phyloP scores from a whole-genome alignment of 257 asterid genomes.

The Solanum corneliomulleri region DNA sequence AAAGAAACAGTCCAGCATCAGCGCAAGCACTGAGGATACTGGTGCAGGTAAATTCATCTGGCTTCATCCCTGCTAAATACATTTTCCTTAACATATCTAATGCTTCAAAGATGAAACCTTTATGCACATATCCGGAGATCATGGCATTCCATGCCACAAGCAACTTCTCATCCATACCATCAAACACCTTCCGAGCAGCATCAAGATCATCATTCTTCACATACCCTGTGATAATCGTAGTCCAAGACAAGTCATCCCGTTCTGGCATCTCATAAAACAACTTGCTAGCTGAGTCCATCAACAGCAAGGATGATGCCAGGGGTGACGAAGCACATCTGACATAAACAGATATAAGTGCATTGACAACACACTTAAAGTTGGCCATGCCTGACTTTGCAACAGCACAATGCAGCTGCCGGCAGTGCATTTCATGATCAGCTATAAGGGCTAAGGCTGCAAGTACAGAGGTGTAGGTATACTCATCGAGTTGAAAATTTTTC shows the following conservation, averaged over 20 bases:
- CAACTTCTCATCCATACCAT: slow-evolving; percentile 52
- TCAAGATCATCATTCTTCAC: slow-evolving; percentile 48
- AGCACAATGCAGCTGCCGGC: slow-evolving; percentile 52
- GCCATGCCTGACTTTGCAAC: slow-evolving; percentile 46
- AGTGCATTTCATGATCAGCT: slow-evolving; percentile 44
- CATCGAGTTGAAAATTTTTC: slow-evolving; percentile 30
- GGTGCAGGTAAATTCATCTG: slow-evolving; percentile 54
- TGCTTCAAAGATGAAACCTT: slow-evolving; percentile 39
- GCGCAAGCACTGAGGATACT: slow-evolving; percentile 54
- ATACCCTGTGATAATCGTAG: slow-evolving; percentile 61
- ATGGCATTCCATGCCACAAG: slow-evolving; percentile 71
- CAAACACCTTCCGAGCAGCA: slow-evolving; percentile 47
- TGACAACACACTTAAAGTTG: slow-evolving; percentile 36
- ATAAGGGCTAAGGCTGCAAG: slow-evolving; percentile 44
- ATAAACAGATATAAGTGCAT: slow-evolving; percentile 49
- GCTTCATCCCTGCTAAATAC: slow-evolving; percentile 34
- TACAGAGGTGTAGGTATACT: slow-evolving; percentile 41
- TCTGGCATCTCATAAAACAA: slow-evolving; percentile 38
- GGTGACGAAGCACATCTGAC: slow-evolving; percentile 62
- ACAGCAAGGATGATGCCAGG: slow-evolving; percentile 14
- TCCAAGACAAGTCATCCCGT: slow-evolving; percentile 57
- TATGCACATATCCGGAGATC: slow-evolving; percentile 64
- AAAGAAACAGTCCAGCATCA: slow-evolving; percentile 40
- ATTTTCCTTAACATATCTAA: slow-evolving; percentile 45
- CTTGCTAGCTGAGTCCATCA: slow-evolving; percentile 42